Evolutionary conservation across 768 basidiomycete species (phyloP).

Genomic region (Albatrellus ellisii): DNA sequence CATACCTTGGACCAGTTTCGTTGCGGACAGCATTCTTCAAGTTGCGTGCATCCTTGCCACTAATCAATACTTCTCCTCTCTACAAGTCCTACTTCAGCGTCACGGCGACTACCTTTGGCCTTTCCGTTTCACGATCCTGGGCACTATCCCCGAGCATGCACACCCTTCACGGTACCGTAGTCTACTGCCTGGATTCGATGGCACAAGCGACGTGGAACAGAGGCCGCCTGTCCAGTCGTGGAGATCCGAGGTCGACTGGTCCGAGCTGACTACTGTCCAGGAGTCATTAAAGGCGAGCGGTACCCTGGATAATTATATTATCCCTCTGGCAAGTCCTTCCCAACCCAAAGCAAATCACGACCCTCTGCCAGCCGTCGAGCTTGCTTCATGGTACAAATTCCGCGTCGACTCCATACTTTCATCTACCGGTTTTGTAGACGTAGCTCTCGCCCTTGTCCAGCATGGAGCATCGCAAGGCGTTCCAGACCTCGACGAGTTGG

Average conservation of each 20-base stretch:
- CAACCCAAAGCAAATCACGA: slow-evolving; percentile 1
- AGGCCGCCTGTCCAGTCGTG: slow-evolving; percentile 23
- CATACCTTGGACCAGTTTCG: slow-evolving; percentile 50
- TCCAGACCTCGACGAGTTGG: slow-evolving; percentile 67
- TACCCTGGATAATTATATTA: slow-evolving; percentile 4
- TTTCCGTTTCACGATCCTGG: slow-evolving; percentile 54
- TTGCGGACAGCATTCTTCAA: slow-evolving; percentile 41
- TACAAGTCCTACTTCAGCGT: slow-evolving; percentile 42
- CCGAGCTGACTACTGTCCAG: slow-evolving; percentile 34
- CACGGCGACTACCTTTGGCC: slow-evolving; percentile 53
- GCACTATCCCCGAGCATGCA: slow-evolving; percentile 61
- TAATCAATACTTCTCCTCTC: slow-evolving; percentile 38
- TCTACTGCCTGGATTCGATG: slow-evolving; percentile 52
- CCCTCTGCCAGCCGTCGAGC: slow-evolving; percentile 33
- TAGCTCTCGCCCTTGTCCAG: slow-evolving; percentile 70
- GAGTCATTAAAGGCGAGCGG: slow-evolving; percentile 25
- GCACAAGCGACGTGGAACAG: slow-evolving; percentile 31
- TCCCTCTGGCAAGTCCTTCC: background rate
- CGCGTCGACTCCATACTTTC: slow-evolving; percentile 51
- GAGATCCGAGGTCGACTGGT: slow-evolving; percentile 46
- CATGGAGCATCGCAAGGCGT: slow-evolving; percentile 77
- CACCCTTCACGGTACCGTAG: slow-evolving; percentile 47
- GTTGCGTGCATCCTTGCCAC: slow-evolving; percentile 59
- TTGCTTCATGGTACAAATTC: slow-evolving; percentile 63
- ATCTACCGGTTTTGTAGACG: slow-evolving; percentile 62